phyloP scores from a whole-genome alignment of 257 asterid species.

The Cinchona pubescens region DNA sequence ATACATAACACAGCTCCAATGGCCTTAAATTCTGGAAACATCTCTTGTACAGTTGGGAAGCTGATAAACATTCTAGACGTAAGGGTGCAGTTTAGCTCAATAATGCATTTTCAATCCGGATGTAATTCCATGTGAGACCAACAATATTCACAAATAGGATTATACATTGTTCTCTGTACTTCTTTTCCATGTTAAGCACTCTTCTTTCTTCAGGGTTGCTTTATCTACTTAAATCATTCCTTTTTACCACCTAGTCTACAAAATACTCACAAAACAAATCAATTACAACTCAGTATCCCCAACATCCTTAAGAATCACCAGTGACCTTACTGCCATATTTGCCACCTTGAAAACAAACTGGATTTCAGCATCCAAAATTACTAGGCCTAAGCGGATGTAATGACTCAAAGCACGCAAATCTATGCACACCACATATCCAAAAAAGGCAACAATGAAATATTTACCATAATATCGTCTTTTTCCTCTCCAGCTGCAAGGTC shows the following conservation, averaged over 20 bases:
- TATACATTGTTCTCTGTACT: background rate
- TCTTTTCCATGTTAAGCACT: background rate
- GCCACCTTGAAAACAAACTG: background rate
- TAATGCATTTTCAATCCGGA: no score
- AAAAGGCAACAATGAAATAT: slow-evolving; percentile 11
- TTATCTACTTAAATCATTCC: background rate
- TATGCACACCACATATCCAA: background rate
- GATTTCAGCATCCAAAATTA: slow-evolving; percentile 3
- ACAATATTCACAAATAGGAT: background rate
- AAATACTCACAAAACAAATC: background rate
- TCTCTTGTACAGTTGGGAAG: background rate
- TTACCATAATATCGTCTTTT: slow-evolving; percentile 56
- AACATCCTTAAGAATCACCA: background rate
- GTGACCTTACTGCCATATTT: background rate
- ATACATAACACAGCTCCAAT: background rate
- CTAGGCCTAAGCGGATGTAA: background rate
- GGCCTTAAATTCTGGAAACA: background rate
- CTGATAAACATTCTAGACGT: no score
- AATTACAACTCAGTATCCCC: background rate
- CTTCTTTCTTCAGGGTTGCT: background rate
- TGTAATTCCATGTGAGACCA: background rate
- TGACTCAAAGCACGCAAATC: background rate
- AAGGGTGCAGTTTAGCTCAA: no score
- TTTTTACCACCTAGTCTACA: background rate
- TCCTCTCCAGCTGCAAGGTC: slow-evolving; percentile 62